phyloP scores from a whole-genome alignment of 371 early-diverging fungal genomes.

The Apophysomyces ossiformis region DNA sequence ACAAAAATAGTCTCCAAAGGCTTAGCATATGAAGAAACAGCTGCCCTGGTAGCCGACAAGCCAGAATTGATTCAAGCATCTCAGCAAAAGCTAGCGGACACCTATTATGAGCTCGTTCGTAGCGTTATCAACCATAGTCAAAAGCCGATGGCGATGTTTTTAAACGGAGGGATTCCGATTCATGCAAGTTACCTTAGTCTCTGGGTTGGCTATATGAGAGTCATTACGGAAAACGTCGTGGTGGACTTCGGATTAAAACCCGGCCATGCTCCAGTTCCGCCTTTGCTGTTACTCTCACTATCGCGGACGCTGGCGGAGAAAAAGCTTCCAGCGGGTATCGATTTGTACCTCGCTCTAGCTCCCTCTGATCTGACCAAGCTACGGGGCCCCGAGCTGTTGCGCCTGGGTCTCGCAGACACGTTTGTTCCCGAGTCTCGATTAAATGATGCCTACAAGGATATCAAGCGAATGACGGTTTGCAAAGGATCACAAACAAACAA shows the following conservation, averaged over 20 bases:
- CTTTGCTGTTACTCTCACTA: constrained; percentile 34
- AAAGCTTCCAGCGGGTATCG: constrained; percentile 38
- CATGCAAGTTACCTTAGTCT: constrained; percentile 46
- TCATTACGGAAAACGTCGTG: constrained; percentile 54
- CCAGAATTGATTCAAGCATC: constrained; percentile 19
- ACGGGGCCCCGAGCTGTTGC: constrained; percentile 57
- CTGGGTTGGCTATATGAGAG: constrained; percentile 40
- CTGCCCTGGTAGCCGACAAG: constrained; percentile 7
- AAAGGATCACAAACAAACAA: constrained; percentile 46
- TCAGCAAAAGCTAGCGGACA: constrained; percentile 19
- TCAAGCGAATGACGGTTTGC: constrained; percentile 45
- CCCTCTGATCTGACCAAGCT: constrained; percentile 48
- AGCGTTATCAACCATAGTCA: constrained; percentile 3
- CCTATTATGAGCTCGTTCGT: constrained; percentile 22
- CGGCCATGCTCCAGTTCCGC: constrained; percentile 46
- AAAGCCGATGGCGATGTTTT: constrained; percentile 41
- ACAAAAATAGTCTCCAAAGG: constrained; percentile 32
- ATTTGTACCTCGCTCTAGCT: constrained; percentile 52
- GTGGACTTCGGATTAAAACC: constrained; percentile 30
- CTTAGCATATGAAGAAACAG: constrained; percentile 40
- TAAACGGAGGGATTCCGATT: constrained; percentile 50
- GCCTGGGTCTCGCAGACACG: constrained; percentile 55
- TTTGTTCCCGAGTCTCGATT: constrained; percentile 58
- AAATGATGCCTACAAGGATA: constrained; percentile 39
- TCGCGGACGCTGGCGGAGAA: constrained; percentile 27